Base-by-base conservation (phyloP, 2,329 filamentous ascomycete genomes). In the Aureobasidium namibiae region DNA sequence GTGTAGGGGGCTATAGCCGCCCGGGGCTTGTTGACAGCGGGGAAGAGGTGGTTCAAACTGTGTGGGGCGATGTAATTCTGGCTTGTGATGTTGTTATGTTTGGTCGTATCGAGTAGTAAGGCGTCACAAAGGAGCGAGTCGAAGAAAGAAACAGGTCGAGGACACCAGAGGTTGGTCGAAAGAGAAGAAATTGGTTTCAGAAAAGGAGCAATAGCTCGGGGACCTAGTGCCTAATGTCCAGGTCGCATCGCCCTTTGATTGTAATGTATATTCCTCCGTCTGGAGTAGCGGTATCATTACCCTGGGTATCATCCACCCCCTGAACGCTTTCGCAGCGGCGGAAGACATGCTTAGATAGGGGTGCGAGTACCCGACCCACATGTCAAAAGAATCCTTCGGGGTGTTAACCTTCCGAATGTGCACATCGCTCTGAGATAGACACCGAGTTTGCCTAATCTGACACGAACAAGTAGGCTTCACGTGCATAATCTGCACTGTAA, bases 1-100 rank as follows among this genome's bases (percentile, higher is more conserved):
- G 26, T 26, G 14, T 14, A 45, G 16, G 53, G 39, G 41, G n/a
- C 33, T 57, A 46, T 39, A 57, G 54, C 54, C 54, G 42, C 54
- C 42, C 42, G 23, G 33, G 42, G 54, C 54, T 57, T 34, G n/a
- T 49, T 48, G 31, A 38, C 31, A 18, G 50, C 42, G 41, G 42
- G 54, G 54, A 23, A 39, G 18, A 38, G 21, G 14, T 29, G 2
- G 5, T 29, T 39, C 21, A 9, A 18, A 2, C 29, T 33, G 46
- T 38, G 31, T 39, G 33, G 48, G 33, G 48, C 10, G 16, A 38
- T 24, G 33, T 7, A 21, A 18, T 26, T 7, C 33, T 26, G 34
- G 13, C 21, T 24, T 11, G 7, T 8, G 46, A 9, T 21, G 21
- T 16, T 34, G 18, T 23, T 18, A 6, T 41, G 11, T 36, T 23